These are phyloP conservation scores for Erodium texanum DNA, from an alignment of 441 rosid species.

Conservation along the genomic window DNA sequence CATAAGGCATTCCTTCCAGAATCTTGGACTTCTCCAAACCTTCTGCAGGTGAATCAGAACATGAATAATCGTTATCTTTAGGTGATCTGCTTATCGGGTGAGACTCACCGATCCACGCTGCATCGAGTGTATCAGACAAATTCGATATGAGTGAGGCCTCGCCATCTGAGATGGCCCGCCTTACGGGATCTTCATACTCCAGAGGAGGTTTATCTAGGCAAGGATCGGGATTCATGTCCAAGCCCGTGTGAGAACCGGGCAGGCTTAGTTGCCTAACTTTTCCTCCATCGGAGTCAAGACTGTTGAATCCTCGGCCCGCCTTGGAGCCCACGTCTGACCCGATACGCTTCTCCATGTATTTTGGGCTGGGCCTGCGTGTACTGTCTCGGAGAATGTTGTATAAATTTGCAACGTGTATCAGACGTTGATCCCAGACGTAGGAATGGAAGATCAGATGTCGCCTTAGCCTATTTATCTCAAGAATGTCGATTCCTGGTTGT, in stretches of 20 bases:
- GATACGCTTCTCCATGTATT: conserved; percentile 33
- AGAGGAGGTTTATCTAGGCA: conserved; percentile 30
- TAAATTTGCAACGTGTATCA: conserved; percentile 48
- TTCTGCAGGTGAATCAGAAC: conserved; percentile 37
- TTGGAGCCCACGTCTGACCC: conserved; percentile 29
- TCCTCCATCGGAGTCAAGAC: conserved; percentile 25
- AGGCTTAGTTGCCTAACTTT: background rate
- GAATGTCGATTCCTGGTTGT: conserved; percentile 60
- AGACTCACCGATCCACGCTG: conserved; percentile 81
- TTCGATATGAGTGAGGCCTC: conserved; percentile 42
- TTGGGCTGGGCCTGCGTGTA: conserved; percentile 28
- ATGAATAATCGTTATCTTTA: conserved; percentile 33
- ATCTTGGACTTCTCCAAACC: conserved; percentile 44
- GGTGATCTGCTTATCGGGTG: conserved; percentile 18
- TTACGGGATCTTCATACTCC: conserved; percentile 35
- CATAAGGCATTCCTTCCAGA: conserved; percentile 61
- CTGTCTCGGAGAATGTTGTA: conserved; percentile 27
- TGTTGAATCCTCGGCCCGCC: conserved; percentile 27
- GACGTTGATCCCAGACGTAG: conserved; percentile 82
- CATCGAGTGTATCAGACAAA: conserved; percentile 82
- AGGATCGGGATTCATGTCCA: conserved; percentile 11
- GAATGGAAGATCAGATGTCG: conserved; percentile 78
- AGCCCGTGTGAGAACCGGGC: background rate
- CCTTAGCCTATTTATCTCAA: conserved; percentile 68
- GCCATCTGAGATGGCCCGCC: conserved; percentile 62